These are phyloP conservation scores for Trichoderma citrinoviride DNA, from an alignment of 2,329 filamentous ascomycete genomes.

Conservation along the genomic window DNA sequence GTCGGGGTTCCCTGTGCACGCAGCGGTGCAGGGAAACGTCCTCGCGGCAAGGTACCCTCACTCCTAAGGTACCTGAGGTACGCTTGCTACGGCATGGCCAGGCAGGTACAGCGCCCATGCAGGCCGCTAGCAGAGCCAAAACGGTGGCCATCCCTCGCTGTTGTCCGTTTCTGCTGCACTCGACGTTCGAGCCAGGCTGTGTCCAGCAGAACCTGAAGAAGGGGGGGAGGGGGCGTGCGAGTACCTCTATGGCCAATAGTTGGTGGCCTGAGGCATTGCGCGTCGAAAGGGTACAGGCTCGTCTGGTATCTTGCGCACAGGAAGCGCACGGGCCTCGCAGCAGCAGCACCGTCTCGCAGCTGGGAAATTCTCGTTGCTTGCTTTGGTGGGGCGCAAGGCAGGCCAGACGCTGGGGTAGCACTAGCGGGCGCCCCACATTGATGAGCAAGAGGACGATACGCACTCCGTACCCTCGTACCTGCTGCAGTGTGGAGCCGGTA, in stretches of 20 bases:
- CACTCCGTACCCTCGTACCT: neutral
- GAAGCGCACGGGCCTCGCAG: no score
- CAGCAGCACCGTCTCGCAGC: no score
- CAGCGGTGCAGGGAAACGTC: neutral
- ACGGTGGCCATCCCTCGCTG: conserved; percentile 25
- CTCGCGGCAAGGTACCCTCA: conserved; percentile 28
- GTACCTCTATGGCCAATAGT: no score
- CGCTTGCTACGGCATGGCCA: conserved; percentile 31
- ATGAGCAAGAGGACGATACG: neutral
- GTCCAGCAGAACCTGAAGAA: neutral
- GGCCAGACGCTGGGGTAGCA: neutral
- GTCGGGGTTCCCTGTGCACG: no score
- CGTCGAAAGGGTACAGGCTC: no score
- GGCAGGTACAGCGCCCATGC: conserved; percentile 31
- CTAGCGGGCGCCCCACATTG: neutral
- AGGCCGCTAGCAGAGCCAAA: conserved; percentile 20
- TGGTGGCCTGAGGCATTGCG: no score
- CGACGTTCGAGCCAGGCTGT: neutral
- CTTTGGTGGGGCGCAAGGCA: neutral
- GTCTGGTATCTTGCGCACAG: no score
- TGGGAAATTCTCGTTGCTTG: neutral
- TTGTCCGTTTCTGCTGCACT: neutral
- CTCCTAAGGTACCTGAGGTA: no score
- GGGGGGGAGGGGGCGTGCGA: neutral
- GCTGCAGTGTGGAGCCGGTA: neutral